phyloP scores from a whole-genome alignment of 2,329 filamentous ascomycete genomes.

The Epichloe sp. region DNA sequence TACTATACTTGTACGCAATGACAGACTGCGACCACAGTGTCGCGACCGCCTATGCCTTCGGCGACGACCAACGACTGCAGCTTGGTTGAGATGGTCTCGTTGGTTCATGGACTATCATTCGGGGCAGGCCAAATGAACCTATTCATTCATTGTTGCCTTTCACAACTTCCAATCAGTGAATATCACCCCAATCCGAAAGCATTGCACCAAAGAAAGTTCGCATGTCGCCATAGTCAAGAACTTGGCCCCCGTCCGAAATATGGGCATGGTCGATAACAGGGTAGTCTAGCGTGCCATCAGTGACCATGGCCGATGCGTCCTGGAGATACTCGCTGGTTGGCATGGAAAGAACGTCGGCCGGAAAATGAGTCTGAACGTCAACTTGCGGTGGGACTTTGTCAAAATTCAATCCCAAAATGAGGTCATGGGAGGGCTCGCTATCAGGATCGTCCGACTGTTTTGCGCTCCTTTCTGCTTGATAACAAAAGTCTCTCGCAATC shows the following conservation, averaged over 20 bases:
- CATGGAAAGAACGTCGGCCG: background rate
- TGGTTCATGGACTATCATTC: too few species aligned
- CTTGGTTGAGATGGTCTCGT: too few species aligned
- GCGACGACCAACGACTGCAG: too few species aligned
- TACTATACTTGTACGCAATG: too few species aligned
- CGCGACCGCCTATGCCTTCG: too few species aligned
- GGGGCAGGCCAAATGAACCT: too few species aligned
- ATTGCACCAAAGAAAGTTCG: background rate
- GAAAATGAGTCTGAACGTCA: background rate
- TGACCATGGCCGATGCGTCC: background rate
- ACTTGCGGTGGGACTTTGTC: background rate
- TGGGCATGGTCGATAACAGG: background rate
- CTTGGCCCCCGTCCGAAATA: background rate
- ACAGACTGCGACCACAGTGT: too few species aligned
- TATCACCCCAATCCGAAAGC: constrained; percentile 1
- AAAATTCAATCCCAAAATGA: background rate
- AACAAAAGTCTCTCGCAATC: constrained; percentile 1
- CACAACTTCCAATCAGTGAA: background rate
- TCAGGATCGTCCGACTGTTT: background rate
- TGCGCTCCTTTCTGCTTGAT: constrained; percentile 1
- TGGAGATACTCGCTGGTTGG: background rate
- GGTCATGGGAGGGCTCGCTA: background rate
- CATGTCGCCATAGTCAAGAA: constrained; percentile 3
- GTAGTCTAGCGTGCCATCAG: background rate
- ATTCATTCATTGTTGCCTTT: too few species aligned